Conservation (phyloP, 1,284 basidiomycete species). For the Ustilago shanxiensis region DNA sequence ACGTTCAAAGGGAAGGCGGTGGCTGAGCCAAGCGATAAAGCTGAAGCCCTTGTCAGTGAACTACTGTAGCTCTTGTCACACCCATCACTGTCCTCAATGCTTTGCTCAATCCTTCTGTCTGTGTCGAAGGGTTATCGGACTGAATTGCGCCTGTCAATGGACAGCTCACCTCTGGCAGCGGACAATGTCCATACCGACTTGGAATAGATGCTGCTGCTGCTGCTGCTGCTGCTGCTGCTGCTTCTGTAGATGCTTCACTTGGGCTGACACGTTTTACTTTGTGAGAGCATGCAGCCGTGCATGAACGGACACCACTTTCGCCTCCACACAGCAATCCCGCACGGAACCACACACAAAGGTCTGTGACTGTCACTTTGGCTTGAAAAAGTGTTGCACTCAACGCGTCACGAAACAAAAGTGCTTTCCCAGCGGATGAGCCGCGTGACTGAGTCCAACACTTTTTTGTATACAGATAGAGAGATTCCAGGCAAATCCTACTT, state of each 20-base stretch:
- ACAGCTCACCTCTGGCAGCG: no score
- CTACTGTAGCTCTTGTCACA: no score
- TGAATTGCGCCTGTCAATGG: no score
- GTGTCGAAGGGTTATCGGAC: no score
- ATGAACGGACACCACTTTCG: background rate
- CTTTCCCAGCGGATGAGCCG: background rate
- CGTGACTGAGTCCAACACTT: constrained; percentile 12
- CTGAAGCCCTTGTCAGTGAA: no score
- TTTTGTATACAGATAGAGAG: background rate
- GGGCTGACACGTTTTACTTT: background rate
- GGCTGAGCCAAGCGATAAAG: no score
- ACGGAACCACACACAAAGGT: background rate
- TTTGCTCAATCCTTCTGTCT: no score
- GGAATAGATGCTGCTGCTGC: no score
- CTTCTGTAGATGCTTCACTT: background rate
- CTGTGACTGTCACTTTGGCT: background rate
- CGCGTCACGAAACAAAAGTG: constrained; percentile 4
- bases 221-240: no score
- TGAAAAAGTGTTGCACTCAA: constrained; percentile 9
- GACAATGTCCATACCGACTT: no score
- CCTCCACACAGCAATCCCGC: constrained; percentile 7
- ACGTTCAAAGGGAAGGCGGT: no score
- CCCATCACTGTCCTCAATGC: no score
- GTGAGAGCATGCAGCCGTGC: constrained; percentile 1
- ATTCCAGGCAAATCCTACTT: background rate